Evolutionary conservation across 148 eudicot genomes (phyloP).

Genomic region (Persicaria tinctoria): DNA sequence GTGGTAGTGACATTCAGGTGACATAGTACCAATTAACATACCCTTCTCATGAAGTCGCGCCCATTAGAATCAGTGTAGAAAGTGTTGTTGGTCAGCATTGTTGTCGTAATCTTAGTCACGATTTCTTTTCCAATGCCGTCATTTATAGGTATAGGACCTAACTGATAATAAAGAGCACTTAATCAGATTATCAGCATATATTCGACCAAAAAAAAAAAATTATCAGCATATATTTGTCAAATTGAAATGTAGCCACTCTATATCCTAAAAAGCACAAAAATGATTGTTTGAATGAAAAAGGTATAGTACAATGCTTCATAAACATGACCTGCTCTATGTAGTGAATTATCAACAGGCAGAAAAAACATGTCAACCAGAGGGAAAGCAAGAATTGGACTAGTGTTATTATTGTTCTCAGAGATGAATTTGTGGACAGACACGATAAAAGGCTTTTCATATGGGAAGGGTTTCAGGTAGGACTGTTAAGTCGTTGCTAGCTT

Average conservation of each 20-base stretch:
- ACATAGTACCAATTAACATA: constrained; percentile 20
- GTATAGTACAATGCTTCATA: no score
- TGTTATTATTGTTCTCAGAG: background rate
- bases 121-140: constrained; percentile 88
- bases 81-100: constrained; percentile 48
- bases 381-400: background rate
- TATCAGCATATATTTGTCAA: background rate
- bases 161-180: constrained; percentile 30
- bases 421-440: background rate
- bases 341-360: background rate
- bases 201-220: background rate
- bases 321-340: no score
- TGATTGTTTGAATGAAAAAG: no score
- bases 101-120: constrained; percentile 58
- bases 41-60: constrained; percentile 90
- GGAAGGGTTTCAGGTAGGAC: background rate
- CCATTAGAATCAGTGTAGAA: constrained; percentile 97
- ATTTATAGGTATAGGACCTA: constrained; percentile 90
- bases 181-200: background rate
- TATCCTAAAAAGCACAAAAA: no score
- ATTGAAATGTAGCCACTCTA: no score
- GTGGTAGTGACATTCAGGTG: no score
- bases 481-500: background rate
- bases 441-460: background rate
- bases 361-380: background rate